A percentile compares a stretch with the other conserved stretches of the same genome.
These are phyloP conservation scores for Zostera marina DNA, from an alignment of 116 monocot genomes.

Conservation along the genomic window DNA sequence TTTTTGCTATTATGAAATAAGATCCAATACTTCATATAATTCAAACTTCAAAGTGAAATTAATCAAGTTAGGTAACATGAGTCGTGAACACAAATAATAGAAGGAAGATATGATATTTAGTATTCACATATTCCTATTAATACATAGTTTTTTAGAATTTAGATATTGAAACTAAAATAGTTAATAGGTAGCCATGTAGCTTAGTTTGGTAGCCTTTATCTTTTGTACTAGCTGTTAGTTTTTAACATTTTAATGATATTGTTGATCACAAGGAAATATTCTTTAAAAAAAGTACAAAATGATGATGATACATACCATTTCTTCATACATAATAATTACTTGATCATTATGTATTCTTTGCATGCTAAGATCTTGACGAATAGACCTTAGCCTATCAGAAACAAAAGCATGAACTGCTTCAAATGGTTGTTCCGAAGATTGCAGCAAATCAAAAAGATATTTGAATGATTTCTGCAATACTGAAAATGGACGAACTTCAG, in stretches of 20 bases:
- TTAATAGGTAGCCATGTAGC: too few relatives aligned
- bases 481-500: constrained; percentile 52
- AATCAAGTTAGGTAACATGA: too few relatives aligned
- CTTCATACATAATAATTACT: constrained; percentile 74
- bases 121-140: too few relatives aligned
- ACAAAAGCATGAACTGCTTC: constrained; percentile 89
- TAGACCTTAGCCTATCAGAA: constrained; percentile 82
- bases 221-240: too few relatives aligned
- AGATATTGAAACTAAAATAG: too few relatives aligned
- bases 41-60: too few relatives aligned
- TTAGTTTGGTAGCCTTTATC: too few relatives aligned
- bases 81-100: too few relatives aligned
- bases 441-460: constrained; percentile 45
- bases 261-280: neutral
- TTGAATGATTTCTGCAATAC: constrained; percentile 57
- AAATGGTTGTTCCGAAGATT: constrained; percentile 56
- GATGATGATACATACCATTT: constrained; percentile 60
- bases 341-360: constrained; percentile 53
- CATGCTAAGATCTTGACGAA: constrained; percentile 81
- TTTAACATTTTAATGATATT: neutral
- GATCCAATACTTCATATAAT: too few relatives aligned
- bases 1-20: too few relatives aligned
- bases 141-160: too few relatives aligned
- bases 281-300: neutral
- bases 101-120: too few relatives aligned